These are phyloP conservation scores for Lathyrus tuberosus DNA, from an alignment of 306 rosid species.

Conservation along the genomic window DNA sequence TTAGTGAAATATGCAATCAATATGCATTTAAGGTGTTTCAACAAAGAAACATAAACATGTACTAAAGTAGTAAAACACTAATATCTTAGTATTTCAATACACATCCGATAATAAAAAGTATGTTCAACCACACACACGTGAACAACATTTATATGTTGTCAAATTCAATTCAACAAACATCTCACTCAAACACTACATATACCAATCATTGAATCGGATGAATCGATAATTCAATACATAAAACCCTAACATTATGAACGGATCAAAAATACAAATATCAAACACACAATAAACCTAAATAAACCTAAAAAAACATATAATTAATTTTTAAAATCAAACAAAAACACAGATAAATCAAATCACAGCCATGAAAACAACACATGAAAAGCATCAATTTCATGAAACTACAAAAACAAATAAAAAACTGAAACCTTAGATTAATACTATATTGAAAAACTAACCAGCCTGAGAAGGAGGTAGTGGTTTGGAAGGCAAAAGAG, in stretches of 20 bases:
- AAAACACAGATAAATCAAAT: not conserved
- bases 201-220: not conserved
- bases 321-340: not conserved
- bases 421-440: not conserved
- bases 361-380: not conserved
- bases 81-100: not conserved
- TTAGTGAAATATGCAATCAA: not conserved
- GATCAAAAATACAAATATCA: not conserved
- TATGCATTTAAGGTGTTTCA: not conserved
- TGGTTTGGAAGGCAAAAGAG: constrained; percentile 86
- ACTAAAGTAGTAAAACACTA: not conserved
- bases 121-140: not conserved
- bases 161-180: not conserved
- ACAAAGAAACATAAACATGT: not conserved
- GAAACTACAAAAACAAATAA: not conserved
- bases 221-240: not conserved
- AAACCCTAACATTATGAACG: not conserved
- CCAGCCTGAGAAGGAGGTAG: constrained; percentile 89
- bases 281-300: not conserved
- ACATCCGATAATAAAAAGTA: not conserved
- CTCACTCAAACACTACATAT: not conserved
- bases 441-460: constrained; percentile 33
- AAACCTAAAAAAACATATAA: not conserved
- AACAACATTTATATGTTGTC: not conserved
- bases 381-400: not conserved